A percentile compares a stretch with the other conserved stretches of the same genome.
phyloP scores from a whole-genome alignment of 78 protist genomes.

The Cavenderia fasciculata region DNA sequence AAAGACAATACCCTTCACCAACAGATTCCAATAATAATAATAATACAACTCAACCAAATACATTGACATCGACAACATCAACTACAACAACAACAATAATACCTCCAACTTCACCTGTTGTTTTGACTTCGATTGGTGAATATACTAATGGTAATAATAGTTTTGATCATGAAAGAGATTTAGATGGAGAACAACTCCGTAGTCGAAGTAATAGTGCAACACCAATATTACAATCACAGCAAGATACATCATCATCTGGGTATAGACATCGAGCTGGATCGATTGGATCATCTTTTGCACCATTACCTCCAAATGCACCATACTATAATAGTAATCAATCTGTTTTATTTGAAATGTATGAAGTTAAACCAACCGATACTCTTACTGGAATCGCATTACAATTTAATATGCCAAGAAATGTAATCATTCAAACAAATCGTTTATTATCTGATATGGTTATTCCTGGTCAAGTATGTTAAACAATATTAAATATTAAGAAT shows the following conservation, averaged over 20 bases:
- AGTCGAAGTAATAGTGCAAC: too few species aligned
- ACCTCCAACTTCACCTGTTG: too few species aligned
- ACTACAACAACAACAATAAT: too few species aligned
- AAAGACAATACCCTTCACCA: too few species aligned
- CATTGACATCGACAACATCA: too few species aligned
- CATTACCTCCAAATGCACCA: constrained; percentile 31
- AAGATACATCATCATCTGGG: background rate
- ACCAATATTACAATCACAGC: too few species aligned
- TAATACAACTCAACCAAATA: too few species aligned
- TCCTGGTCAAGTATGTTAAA: constrained; percentile 31
- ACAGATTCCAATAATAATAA: too few species aligned
- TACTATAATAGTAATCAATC: background rate
- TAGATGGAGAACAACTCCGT: too few species aligned
- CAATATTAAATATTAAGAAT: background rate
- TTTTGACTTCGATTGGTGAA: too few species aligned
- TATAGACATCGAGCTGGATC: background rate
- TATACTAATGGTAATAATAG: too few species aligned
- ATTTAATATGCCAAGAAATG: constrained; percentile 64
- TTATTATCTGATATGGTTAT: constrained; percentile 48
- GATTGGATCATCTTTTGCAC: background rate
- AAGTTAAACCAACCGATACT: constrained; percentile 66
- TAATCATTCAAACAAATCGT: constrained; percentile 51
- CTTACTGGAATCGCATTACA: constrained; percentile 62
- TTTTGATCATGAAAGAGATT: too few species aligned
- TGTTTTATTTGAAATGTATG: constrained; percentile 17